Conservation (phyloP, 768 basidiomycete genomes). For the Naganishia friedmannii region DNA sequence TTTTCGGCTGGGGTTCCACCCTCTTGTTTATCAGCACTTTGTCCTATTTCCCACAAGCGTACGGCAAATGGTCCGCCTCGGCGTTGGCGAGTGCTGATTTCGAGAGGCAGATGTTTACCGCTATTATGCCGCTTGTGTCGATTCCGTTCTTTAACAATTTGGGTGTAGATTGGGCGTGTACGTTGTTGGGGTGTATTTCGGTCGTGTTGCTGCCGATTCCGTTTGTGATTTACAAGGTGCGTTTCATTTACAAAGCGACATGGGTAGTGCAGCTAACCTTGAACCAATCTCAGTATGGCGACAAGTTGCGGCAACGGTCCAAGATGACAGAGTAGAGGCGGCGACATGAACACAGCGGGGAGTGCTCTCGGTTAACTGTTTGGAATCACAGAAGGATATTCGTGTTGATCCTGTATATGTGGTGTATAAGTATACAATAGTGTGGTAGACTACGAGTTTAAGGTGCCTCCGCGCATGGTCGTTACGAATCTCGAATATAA, state of each 20-base stretch:
- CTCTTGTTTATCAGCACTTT: constrained; percentile 37
- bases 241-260: not conserved
- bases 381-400: too few species aligned
- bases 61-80: constrained; percentile 1
- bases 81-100: constrained; percentile 14
- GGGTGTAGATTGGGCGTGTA: constrained; percentile 36
- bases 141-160: constrained; percentile 34
- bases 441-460: too few species aligned
- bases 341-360: too few species aligned
- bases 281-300: not conserved
- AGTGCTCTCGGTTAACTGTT: too few species aligned
- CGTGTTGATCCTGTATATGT: too few species aligned
- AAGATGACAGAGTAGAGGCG: not conserved
- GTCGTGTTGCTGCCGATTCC: constrained; percentile 50
- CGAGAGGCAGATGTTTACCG: constrained; percentile 11
- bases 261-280: not conserved
- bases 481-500: too few species aligned
- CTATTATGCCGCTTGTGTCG: constrained; percentile 33
- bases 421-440: too few species aligned
- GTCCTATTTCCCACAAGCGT: constrained; percentile 36
- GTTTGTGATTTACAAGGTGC: constrained; percentile 35
- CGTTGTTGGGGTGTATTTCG: constrained; percentile 35
- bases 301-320: not conserved
- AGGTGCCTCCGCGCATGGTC: too few species aligned
- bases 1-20: constrained; percentile 40